phyloP scores from a whole-genome alignment of 129 eudicot species.

The Flaveria linearis region DNA sequence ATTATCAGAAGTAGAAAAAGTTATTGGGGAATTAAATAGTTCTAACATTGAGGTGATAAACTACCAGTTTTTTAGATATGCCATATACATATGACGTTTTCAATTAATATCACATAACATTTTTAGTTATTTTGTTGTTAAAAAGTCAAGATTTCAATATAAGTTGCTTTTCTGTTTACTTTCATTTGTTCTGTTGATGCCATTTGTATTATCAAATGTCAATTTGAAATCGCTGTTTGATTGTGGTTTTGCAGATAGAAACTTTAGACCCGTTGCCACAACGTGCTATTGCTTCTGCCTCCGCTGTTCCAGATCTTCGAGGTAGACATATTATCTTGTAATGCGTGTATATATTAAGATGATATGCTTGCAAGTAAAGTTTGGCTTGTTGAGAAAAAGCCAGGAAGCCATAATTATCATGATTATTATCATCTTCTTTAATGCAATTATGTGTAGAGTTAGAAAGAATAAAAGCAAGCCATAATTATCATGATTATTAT shows the following conservation, averaged over 20 bases:
- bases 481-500: not conserved
- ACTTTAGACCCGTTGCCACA: conserved; percentile 80
- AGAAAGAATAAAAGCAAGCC: not conserved
- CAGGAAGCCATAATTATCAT: conserved; percentile 2
- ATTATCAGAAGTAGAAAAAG: conserved; percentile 65
- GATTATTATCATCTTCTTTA: not conserved
- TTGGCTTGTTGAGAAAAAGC: not conserved
- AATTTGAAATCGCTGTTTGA: conserved; percentile 11
- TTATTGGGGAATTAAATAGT: conserved; percentile 48
- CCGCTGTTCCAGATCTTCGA: conserved; percentile 81
- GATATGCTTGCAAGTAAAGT: conserved; percentile 3
- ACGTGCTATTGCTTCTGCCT: conserved; percentile 88
- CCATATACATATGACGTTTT: conserved; percentile 2
- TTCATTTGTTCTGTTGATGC: not conserved
- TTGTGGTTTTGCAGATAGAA: conserved; percentile 57
- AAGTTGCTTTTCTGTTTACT: not conserved
- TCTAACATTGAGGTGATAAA: conserved; percentile 64
- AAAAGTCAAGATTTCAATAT: not conserved
- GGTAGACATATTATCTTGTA: conserved; percentile 47
- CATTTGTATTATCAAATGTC: not conserved
- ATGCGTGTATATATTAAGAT: conserved; percentile 18
- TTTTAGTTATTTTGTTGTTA: not conserved
- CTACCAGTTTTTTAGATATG: not conserved
- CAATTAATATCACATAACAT: not conserved
- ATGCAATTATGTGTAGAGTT: not conserved